Evolutionary conservation across 257 asterid species (phyloP).

Genomic region (Avicennia marina): DNA sequence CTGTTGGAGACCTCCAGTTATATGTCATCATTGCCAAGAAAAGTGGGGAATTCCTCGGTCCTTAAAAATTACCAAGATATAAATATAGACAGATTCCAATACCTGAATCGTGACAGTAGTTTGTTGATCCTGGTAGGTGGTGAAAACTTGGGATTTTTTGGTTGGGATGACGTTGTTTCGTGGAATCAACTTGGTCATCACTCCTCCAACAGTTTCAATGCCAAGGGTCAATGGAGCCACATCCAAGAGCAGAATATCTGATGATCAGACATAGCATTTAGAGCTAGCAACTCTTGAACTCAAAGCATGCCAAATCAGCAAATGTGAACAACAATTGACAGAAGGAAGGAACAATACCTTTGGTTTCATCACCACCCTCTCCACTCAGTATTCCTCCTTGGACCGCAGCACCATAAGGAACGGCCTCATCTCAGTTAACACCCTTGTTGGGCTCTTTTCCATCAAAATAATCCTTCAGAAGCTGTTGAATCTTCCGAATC

Average conservation of each 20-base stretch:
- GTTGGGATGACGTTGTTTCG: conserved; percentile 75
- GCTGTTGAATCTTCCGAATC: conserved; percentile 82
- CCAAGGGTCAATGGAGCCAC: conserved; percentile 84
- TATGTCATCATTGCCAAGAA: neutral
- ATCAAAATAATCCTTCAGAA: conserved; percentile 65
- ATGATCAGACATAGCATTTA: neutral
- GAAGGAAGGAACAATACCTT: conserved; percentile 33
- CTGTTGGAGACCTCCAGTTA: conserved; percentile 20
- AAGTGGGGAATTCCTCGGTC: neutral
- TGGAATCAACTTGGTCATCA: conserved; percentile 92
- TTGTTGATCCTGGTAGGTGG: conserved; percentile 87
- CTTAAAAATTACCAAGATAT: too few relatives aligned
- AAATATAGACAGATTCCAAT: neutral
- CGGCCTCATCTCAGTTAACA: conserved; percentile 91
- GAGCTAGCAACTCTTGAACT: too few relatives aligned
- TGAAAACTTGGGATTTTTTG: conserved; percentile 80
- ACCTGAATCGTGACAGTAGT: conserved; percentile 75
- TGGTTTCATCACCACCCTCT: conserved; percentile 82
- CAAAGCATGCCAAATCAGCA: too few relatives aligned
- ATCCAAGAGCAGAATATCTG: conserved; percentile 82
- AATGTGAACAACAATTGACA: neutral
- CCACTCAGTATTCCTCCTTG: conserved; percentile 88
- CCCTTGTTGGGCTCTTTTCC: conserved; percentile 88
- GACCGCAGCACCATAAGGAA: conserved; percentile 88
- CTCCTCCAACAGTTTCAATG: conserved; percentile 91